These are phyloP conservation scores for Colletotrichum sp. DNA, from an alignment of 2,329 filamentous ascomycete species.

Conservation along the genomic window DNA sequence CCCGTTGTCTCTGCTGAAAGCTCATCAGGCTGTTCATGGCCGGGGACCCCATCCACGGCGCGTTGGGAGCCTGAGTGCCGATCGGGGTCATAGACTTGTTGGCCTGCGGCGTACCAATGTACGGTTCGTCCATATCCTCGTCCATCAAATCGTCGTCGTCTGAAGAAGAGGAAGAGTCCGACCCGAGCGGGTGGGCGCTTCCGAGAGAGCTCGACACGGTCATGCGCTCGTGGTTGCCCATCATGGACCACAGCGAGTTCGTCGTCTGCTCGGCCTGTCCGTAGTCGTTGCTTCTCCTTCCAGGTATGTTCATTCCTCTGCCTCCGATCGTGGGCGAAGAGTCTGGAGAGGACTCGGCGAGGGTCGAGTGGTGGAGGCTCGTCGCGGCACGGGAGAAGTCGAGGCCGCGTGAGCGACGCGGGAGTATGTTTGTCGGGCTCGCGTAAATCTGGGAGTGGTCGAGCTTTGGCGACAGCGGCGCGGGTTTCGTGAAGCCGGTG, in stretches of 20 bases:
- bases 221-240: conserved; percentile 72
- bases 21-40: conserved; percentile 80
- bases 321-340: conserved; percentile 86
- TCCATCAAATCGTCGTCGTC: conserved; percentile 75
- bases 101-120: conserved; percentile 83
- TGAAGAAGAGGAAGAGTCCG: conserved; percentile 78
- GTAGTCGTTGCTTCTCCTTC: conserved; percentile 54
- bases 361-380: conserved; percentile 92
- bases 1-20: conserved; percentile 78
- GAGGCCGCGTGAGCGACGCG: conserved; percentile 85
- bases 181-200: conserved; percentile 73
- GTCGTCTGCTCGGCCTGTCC: conserved; percentile 67
- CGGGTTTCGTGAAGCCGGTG: conserved; percentile 53
- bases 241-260: conserved; percentile 74
- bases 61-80: conserved; percentile 51
- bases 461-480: conserved; percentile 83
- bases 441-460: conserved; percentile 86
- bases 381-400: conserved; percentile 95
- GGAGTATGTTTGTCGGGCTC: conserved; percentile 86
- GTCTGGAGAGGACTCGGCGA: conserved; percentile 89
- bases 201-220: conserved; percentile 79
- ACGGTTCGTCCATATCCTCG: conserved; percentile 79
- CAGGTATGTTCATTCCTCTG: conserved; percentile 66
- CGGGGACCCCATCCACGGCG: conserved; percentile 73
- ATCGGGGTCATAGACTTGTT: conserved; percentile 60